Base-by-base conservation (phyloP, 345 rosid species). In the Sonneratia caseolaris region DNA sequence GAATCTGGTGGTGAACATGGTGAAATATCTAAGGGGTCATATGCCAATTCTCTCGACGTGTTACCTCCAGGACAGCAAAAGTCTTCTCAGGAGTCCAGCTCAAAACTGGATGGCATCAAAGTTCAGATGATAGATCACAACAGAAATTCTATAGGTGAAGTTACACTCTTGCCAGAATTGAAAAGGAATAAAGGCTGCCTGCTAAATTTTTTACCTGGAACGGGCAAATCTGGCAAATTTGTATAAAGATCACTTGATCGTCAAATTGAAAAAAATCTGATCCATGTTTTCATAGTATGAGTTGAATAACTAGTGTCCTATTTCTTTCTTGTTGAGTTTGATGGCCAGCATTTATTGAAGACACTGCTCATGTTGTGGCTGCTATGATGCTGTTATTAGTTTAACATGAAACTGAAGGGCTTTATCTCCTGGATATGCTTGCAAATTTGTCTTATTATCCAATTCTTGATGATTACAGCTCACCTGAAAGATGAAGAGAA, bases 401-500 rank as follows among this genome's bases (percentile, higher is more conserved):
- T 37, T 70, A 32, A 4, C 61, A 16, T 57, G 36, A 32, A 70
- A n/a, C 10, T 36, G 72, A 47, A 51, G 70, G 12, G 27, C 15
- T 47, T 40, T 21, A 47, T 49, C 24, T 16, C n/a, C 1, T 16
- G 69, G 47, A 38, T 64, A 37, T 61, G 62, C 18, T 2, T 45
- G 68, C 51, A 43, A 47, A 12, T 27, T 27, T 47, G 40, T 64
- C 49, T 72, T 37, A 10, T 13, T 48, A 18, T 49, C 37, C 65
- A 19, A 3, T 66, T 18, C 22, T 37, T 36, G 12, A 57, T 59
- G 24, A 68, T 24, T 86, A 76, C 88, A 91, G 97, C 70, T 73
- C 56, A 9, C 32, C 66, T 62, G 78, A 72, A 84, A 89, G 92
- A 68, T 76, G 76, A 78, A 76, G 79, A 89, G 88, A 76, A 90